Base-by-base conservation (phyloP, 1,284 basidiomycete species). In the Gymnopus androsaceus region DNA sequence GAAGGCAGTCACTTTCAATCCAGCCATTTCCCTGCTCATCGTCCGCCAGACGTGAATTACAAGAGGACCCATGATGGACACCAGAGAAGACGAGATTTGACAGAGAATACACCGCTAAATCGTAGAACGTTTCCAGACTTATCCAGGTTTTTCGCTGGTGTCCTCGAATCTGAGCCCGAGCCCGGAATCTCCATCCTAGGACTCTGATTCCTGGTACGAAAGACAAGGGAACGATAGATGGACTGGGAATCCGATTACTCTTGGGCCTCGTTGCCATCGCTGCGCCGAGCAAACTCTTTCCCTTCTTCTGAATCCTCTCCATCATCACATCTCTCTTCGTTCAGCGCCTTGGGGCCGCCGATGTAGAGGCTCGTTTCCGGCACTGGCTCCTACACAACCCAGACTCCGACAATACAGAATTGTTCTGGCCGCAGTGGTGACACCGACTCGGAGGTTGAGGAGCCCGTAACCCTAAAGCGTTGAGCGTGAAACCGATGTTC, bases 401-500 rank as follows among this genome's bases (percentile, higher is more conserved):
- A 23, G 40, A 5, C 40, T 21, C 5, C n/a, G n/a, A 17, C 37
- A 17, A 11, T n/a, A n/a, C n/a, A 17, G 11, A n/a, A 7, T 17
- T 11, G n/a, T 38, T 11, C 37, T 14, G n/a, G 37, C n/a, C n/a
- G n/a, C n/a, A n/a, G n/a, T n/a, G n/a, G n/a, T n/a, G n/a, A n/a
- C n/a, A n/a, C n/a, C n/a, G n/a, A 12, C 38, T 15, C 36, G 19
- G 42, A 33, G 17, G 17, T 12, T 15, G 9, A 17, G 8, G n/a
- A n/a, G n/a, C n/a, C n/a, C n/a, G n/a, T n/a, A 45, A 15, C 14
- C 14, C 4, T 27, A 36, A 37, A 49, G 19, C 17, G 17, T 5
- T 17, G 25, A 9, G 17, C 49, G 68, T 37, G n/a, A 59, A 60
- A 21, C 77, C 80, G 0, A 71, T 78, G 69, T 74, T 78, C 53